Evolutionary conservation across 305 asterid genomes (phyloP), one percentile per base, ranked within the genome.

Genomic region (Fraxinus xanthoxyloides): DNA sequence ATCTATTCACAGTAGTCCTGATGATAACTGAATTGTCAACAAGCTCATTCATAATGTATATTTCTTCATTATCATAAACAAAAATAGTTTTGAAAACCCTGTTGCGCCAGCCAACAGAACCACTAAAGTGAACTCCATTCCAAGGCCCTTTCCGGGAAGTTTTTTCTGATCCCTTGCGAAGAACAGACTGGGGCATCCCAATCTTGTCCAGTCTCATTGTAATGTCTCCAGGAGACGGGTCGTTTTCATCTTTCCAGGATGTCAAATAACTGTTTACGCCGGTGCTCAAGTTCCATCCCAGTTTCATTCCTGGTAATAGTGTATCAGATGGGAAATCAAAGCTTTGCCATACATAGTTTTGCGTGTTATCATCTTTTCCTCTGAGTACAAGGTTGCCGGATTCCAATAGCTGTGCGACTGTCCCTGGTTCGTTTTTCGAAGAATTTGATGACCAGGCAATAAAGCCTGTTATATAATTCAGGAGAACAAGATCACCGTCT

Each of bases 71-170:
- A 81, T 81, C n/a, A 17, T 17, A 51, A 15, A 51, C 23, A 4
- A 17, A 4, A 15, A 1, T 51, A 17, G 0, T 1, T 3, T n/a
- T 51, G 23, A 51, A 51, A 51, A 51, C n/a, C 8, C 2, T 38
- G 12, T 38, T 38, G 10, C 46, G 10, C 1, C 43, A 48, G 28
- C 77, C 43, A 3, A 79, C 82, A 6, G 82, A 48, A 81, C 70
- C 73, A 85, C 3, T 78, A 9, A 59, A 78, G 28, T 0, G 28
- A 26, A 26, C 63, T 74, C 69, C 24, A 54, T 70, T 72, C 40
- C 30, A 79, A 36, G 76, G 87, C 28, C 89, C 89, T 7, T 75
- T 61, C 69, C 90, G 74, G 69, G 0, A 7, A 21, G 51, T 82
- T 81, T 43, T 69, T 84, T 65, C 26, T 84, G 7, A 15, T 1